A percentile compares a stretch with the other conserved stretches of the same genome.
Conservation (phyloP, 1,284 basidiomycete genomes). For the Rhodotorula sp. region DNA sequence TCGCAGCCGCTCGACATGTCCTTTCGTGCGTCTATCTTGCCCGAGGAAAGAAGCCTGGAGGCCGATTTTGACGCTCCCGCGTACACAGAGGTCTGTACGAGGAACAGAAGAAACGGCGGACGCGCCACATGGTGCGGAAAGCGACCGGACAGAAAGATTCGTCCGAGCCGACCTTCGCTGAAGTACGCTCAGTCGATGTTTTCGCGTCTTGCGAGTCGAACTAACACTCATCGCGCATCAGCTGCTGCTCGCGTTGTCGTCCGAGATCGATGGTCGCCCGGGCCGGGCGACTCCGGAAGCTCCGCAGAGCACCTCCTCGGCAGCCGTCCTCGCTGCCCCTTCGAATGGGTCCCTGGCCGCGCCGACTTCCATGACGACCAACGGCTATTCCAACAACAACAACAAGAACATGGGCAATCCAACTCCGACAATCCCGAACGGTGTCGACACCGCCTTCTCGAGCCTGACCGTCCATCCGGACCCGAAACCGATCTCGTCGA, state of each 20-base stretch:
- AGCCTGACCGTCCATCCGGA: not conserved
- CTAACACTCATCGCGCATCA: not conserved
- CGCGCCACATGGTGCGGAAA: not conserved
- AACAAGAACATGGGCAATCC: no score
- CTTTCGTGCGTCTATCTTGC: not conserved
- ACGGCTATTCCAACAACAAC: no score
- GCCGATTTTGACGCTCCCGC: not conserved
- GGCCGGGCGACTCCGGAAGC: not conserved
- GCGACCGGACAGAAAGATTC: not conserved
- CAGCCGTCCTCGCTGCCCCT: not conserved
- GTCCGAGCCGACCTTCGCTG: constrained; percentile 20
- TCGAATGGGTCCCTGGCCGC: not conserved
- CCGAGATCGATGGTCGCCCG: not conserved
- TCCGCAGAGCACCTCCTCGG: not conserved
- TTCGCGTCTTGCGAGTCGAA: not conserved
- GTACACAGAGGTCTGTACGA: constrained; percentile 10
- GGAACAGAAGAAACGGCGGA: constrained; percentile 17
- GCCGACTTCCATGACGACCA: no score
- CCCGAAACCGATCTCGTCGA: not conserved
- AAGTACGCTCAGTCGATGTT: not conserved
- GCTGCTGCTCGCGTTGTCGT: constrained; percentile 10
- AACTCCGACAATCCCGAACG: no score
- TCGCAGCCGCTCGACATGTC: constrained; percentile 15
- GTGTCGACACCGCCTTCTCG: not conserved
- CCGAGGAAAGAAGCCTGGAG: not conserved